These are phyloP conservation scores for Auricularia auricula-judae DNA, from an alignment of 768 basidiomycete species.

Conservation along the genomic window DNA sequence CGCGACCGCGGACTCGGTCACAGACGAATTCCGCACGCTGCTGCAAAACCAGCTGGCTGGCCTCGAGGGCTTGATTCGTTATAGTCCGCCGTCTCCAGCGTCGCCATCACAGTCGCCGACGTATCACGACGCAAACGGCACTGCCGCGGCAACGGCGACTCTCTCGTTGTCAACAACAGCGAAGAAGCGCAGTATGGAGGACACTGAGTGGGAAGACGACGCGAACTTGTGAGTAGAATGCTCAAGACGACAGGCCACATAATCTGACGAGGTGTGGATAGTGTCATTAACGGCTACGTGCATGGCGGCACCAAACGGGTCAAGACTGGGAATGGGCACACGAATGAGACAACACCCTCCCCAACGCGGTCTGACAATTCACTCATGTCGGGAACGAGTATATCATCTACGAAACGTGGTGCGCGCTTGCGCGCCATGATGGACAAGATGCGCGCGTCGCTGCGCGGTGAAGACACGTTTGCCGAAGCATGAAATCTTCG, in stretches of 20 bases:
- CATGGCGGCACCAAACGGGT: neutral
- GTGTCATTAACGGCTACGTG: neutral
- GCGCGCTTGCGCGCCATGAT: neutral
- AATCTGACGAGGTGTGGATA: neutral
- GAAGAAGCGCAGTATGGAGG: neutral
- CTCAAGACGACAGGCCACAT: neutral
- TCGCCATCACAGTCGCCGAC: neutral
- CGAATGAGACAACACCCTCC: neutral
- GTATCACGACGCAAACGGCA: too few relatives aligned
- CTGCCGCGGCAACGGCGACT: neutral
- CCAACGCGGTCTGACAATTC: neutral
- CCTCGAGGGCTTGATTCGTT: neutral
- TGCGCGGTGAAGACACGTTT: neutral
- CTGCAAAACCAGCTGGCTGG: neutral
- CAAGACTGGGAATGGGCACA: neutral
- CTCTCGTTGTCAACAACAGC: neutral
- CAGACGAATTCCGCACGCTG: neutral
- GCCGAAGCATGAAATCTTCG: too few relatives aligned
- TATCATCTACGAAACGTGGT: neutral
- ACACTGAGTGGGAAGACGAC: neutral
- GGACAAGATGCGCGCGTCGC: neutral
- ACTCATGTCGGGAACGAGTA: neutral
- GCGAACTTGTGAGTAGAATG: neutral
- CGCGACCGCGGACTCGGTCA: neutral
- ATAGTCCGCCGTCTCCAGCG: neutral